These are phyloP conservation scores for Auxenochlorella protothecoides DNA, from an alignment of 139 green algal species.

Conservation along the genomic window DNA sequence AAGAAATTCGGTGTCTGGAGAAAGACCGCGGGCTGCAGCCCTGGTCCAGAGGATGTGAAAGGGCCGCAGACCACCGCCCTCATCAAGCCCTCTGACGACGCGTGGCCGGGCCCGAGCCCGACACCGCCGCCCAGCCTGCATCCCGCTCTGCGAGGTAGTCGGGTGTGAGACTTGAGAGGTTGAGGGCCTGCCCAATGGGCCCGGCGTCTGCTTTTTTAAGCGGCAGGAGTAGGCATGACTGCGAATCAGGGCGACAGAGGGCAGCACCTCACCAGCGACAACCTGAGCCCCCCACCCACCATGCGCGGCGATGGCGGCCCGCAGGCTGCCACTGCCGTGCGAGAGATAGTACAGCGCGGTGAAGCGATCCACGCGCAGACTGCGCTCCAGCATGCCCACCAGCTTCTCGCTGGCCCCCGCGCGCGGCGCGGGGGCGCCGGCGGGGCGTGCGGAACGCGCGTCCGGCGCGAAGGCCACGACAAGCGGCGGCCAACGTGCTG, in stretches of 20 bases:
- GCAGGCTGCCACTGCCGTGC: constrained; percentile 21
- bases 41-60: no score
- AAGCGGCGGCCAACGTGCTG: not conserved
- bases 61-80: no score
- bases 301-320: constrained; percentile 18
- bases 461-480: not conserved
- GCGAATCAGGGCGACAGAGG: not conserved
- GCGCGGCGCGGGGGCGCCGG: not conserved
- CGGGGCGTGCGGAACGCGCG: not conserved
- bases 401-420: constrained; percentile 7
- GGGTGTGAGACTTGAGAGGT: no score
- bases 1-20: no score
- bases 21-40: no score
- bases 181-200: no score
- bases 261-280: not conserved
- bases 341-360: constrained; percentile 41
- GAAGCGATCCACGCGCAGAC: constrained; percentile 20
- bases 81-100: no score
- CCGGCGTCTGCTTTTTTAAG: no score
- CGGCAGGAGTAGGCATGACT: no score
- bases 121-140: no score
- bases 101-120: no score
- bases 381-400: not conserved
- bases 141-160: no score
- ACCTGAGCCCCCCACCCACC: constrained; percentile 2